Evolutionary conservation across 208 protist genomes (phyloP), one percentile per base, ranked within the genome.

Genomic region (Zelonia costaricensis): DNA sequence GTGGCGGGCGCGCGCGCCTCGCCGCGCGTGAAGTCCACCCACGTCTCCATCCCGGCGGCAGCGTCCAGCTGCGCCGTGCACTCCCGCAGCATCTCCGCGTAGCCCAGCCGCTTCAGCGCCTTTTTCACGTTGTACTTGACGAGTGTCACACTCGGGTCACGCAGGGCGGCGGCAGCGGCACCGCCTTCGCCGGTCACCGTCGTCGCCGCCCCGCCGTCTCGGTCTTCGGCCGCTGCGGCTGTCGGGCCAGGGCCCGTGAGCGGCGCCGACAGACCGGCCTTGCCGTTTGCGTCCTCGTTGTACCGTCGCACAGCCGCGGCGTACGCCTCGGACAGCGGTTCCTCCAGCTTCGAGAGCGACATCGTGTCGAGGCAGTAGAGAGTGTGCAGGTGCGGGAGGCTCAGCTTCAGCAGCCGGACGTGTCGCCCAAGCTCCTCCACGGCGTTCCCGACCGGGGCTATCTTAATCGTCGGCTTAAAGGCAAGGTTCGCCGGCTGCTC

Each of bases 401-500:
- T 52, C 23, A 31, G 35, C 62, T 40, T 42, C 35, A 92, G 55
- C 8, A 76, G 52, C 28, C 67, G 69, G 4, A 88, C 53, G 60
- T 89, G 86, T 1, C 67, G 68, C 10, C 49, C 48, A 1, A 91
- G 28, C 44, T 81, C 75, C 43, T 81, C 69, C 0, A 42, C 63
- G 2, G 56, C 75, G 25, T 62, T 73, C 35, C 58, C 31, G 15
- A 72, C 38, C 1, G 74, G 72, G 30, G 72, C 69, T 31, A 91
- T 81, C 18, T 61, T 75, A 22, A 95, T 82, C 8, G 80, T 53
- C 5, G 89, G 89, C 43, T 85, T 91, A 31, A 91, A 48, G 0
- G 68, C 44, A n/a, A 95, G 61, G 70, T 93, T 87, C 1, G 86
- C 80, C 44, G 79, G 75, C 69, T 95, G 89, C 69, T 78, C 72